A percentile compares a stretch with the other conserved stretches of the same genome.
phyloP scores from a whole-genome alignment of 1,284 basidiomycete genomes.

The Bothia castanella region DNA sequence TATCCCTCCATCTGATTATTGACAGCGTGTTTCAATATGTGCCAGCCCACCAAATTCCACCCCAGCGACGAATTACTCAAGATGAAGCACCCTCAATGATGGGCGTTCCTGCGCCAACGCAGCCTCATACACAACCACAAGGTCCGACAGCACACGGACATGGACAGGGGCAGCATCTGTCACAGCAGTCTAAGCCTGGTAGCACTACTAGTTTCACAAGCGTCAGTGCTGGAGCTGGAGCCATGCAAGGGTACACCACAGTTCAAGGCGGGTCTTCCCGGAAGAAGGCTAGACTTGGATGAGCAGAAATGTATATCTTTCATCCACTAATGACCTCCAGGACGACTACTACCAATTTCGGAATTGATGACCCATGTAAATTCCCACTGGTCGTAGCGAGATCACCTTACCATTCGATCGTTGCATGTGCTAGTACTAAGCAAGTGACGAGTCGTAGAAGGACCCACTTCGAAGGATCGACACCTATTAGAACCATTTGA shows the following conservation, averaged over 20 bases:
- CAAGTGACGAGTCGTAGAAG: too few species aligned
- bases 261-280: slow-evolving; percentile 35
- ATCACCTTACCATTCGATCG: too few species aligned
- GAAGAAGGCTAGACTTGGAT: slow-evolving; percentile 46
- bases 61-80: slow-evolving; percentile 69
- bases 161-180: slow-evolving; percentile 39
- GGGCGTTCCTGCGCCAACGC: slow-evolving; percentile 47
- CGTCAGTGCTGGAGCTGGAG: slow-evolving; percentile 43
- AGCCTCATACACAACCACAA: slow-evolving; percentile 37
- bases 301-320: slow-evolving; percentile 1
- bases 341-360: neutral
- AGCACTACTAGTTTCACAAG: slow-evolving; percentile 50
- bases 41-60: slow-evolving; percentile 57
- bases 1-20: neutral
- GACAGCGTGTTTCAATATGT: slow-evolving; percentile 61
- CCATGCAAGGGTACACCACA: slow-evolving; percentile 33
- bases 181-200: slow-evolving; percentile 46
- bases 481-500: too few species aligned
- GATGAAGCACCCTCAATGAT: slow-evolving; percentile 79
- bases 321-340: neutral
- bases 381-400: too few species aligned
- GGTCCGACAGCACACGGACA: slow-evolving; percentile 37
- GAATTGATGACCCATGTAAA: neutral
- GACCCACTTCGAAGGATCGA: too few species aligned
- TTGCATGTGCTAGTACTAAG: too few species aligned